Evolutionary conservation across 768 basidiomycete species (phyloP).

Genomic region (Termitomyces sp.): DNA sequence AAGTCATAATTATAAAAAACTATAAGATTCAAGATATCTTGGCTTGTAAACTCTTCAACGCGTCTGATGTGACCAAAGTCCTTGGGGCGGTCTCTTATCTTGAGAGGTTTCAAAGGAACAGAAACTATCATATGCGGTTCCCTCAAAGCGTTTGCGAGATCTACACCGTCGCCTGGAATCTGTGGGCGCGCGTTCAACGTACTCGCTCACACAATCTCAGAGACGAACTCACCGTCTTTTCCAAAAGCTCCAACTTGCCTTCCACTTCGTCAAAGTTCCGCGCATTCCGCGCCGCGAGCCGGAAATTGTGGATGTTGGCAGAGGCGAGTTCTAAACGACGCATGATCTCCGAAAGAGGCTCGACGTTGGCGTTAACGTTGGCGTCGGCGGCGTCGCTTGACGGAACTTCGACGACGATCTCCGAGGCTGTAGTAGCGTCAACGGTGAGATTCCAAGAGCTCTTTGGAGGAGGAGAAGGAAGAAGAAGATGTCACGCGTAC

Average conservation of each 20-base stretch:
- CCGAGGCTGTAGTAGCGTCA: not conserved
- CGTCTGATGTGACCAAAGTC: not conserved
- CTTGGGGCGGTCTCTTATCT: constrained; percentile 4
- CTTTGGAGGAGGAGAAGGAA: too few relatives aligned
- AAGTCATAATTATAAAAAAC: constrained; percentile 6
- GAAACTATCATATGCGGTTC: not conserved
- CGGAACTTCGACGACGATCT: not conserved
- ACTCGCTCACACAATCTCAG: too few relatives aligned
- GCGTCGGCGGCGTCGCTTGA: not conserved
- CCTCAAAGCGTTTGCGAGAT: constrained; percentile 1
- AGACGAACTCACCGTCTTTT: not conserved
- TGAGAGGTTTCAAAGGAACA: not conserved
- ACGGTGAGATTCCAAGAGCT: not conserved
- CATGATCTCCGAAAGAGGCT: not conserved
- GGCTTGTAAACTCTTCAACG: not conserved
- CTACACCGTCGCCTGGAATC: not conserved
- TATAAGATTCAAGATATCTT: constrained; percentile 4
- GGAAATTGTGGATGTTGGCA: constrained; percentile 1
- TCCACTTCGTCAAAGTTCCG: not conserved
- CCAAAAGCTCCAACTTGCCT: not conserved
- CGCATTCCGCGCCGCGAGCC: constrained; percentile 1
- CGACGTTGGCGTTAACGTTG: too few relatives aligned
- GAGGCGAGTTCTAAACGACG: constrained; percentile 1
- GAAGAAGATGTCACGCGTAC: too few relatives aligned
- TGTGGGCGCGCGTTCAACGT: too few relatives aligned